Evolutionary conservation across 73 alveolate genomes (phyloP).

Genomic region (Blepharisma stoltei): DNA sequence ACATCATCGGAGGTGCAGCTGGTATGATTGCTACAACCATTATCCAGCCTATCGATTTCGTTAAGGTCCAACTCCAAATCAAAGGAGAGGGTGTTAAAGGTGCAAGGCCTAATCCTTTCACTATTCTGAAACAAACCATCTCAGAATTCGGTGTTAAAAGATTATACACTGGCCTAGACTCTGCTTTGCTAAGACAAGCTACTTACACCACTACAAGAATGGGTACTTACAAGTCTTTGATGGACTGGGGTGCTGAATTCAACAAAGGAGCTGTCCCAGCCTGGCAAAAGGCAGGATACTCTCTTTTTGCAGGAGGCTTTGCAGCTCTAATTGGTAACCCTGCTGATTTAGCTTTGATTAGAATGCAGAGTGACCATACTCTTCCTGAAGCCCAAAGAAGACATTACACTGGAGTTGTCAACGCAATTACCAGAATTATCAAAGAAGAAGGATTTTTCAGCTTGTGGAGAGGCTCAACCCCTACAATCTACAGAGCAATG

Average conservation of each 20-base stretch:
- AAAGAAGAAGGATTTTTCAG: slow-evolving; percentile 80
- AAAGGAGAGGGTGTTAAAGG: slow-evolving; percentile 59
- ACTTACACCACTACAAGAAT: slow-evolving; percentile 75
- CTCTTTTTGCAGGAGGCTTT: slow-evolving; percentile 84
- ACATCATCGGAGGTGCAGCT: slow-evolving; percentile 81
- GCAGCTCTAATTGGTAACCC: slow-evolving; percentile 94
- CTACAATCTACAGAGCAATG: slow-evolving; percentile 90
- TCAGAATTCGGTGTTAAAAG: slow-evolving; percentile 69
- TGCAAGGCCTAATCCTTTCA: slow-evolving; percentile 61
- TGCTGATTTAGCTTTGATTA: slow-evolving; percentile 87
- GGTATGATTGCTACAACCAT: slow-evolving; percentile 85
- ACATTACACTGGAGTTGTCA: slow-evolving; percentile 79
- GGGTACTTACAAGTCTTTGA: slow-evolving; percentile 70
- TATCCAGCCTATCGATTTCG: slow-evolving; percentile 76
- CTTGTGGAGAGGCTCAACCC: slow-evolving; percentile 83
- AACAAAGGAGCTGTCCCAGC: slow-evolving; percentile 42
- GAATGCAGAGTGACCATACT: slow-evolving; percentile 83
- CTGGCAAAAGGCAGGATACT: slow-evolving; percentile 61
- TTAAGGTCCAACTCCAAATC: slow-evolving; percentile 70
- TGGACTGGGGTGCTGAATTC: slow-evolving; percentile 36
- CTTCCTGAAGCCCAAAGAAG: slow-evolving; percentile 80
- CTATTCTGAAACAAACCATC: slow-evolving; percentile 60
- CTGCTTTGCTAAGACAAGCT: slow-evolving; percentile 78
- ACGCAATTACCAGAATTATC: slow-evolving; percentile 74
- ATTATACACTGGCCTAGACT: slow-evolving; percentile 74